Conservation (phyloP, 2,329 filamentous ascomycete species). For the Penicillium janthinellum region DNA sequence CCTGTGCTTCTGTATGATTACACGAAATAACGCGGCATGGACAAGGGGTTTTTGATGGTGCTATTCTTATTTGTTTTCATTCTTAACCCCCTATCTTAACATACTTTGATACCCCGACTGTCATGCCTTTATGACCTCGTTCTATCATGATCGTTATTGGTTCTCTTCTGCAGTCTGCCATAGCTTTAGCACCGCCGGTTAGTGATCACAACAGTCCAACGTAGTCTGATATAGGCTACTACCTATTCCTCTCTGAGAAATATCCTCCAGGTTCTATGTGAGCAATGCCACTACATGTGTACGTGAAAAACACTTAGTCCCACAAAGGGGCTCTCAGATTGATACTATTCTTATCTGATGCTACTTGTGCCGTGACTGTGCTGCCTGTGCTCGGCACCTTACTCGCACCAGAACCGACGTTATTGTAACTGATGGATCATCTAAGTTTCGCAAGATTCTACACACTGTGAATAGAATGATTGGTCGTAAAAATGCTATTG, state of each 20-base stretch:
- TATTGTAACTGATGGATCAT: background rate
- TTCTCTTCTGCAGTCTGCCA: background rate
- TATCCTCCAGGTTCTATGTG: too few species aligned
- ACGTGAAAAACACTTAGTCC: too few species aligned
- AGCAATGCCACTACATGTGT: too few species aligned
- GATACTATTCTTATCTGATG: too few species aligned
- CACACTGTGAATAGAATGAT: background rate
- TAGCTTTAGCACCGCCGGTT: background rate
- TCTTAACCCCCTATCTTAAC: background rate
- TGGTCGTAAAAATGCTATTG: background rate
- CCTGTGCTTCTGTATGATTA: background rate
- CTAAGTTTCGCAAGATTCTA: background rate
- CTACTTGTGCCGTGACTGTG: too few species aligned
- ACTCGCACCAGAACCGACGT: too few species aligned
- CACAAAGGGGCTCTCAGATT: too few species aligned
- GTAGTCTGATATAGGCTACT: background rate
- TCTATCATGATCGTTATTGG: background rate
- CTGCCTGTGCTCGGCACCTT: too few species aligned
- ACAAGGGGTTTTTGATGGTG: background rate
- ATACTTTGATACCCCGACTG: background rate
- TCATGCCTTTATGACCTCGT: background rate
- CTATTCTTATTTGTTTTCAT: background rate
- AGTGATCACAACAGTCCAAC: background rate
- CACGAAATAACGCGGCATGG: conserved; percentile 1
- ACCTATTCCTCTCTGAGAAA: too few species aligned